Conservation (phyloP, 768 basidiomycete species). For the Strobilomyces confusus region DNA sequence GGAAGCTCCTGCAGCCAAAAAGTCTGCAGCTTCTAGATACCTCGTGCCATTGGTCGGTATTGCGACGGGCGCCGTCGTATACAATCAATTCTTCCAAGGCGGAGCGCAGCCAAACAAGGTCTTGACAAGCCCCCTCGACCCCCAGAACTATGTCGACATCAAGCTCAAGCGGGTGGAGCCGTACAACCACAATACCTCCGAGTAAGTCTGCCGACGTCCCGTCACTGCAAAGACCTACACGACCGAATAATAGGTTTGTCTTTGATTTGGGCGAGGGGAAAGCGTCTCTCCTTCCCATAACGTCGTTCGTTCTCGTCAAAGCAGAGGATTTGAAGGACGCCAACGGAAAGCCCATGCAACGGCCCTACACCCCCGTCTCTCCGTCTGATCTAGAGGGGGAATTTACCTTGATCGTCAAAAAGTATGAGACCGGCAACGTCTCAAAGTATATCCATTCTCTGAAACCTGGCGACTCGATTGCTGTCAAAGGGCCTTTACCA, state of each 20-base stretch:
- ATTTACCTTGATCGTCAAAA: slow-evolving; percentile 79
- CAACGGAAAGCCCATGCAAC: slow-evolving; percentile 84
- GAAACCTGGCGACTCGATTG: slow-evolving; percentile 76
- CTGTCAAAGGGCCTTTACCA: slow-evolving; percentile 86
- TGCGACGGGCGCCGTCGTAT: slow-evolving; percentile 40
- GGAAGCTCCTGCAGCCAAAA: slow-evolving; percentile 39
- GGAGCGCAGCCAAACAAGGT: slow-evolving; percentile 28
- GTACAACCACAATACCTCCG: slow-evolving; percentile 94
- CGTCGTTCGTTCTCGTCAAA: slow-evolving; percentile 76
- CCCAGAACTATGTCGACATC: slow-evolving; percentile 74
- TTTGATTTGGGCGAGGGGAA: slow-evolving; percentile 79
- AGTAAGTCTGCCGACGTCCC: slow-evolving; percentile 38
- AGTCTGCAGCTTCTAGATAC: slow-evolving; percentile 46
- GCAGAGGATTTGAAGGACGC: slow-evolving; percentile 65
- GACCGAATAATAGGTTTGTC: slow-evolving; percentile 48
- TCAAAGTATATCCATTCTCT: slow-evolving; percentile 80
- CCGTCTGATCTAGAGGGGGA: slow-evolving; percentile 70
- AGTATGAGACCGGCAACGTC: slow-evolving; percentile 76
- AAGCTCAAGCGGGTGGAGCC: slow-evolving; percentile 75
- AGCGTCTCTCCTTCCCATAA: slow-evolving; percentile 72
- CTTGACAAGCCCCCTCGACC: slow-evolving; percentile 68
- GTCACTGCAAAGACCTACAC: neutral
- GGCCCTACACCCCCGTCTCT: slow-evolving; percentile 94
- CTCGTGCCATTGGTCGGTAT: slow-evolving; percentile 38
- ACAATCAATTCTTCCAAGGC: slow-evolving; percentile 44